Conservation (phyloP, 495 filamentous ascomycete species). For the Aspergillus indologenus region DNA sequence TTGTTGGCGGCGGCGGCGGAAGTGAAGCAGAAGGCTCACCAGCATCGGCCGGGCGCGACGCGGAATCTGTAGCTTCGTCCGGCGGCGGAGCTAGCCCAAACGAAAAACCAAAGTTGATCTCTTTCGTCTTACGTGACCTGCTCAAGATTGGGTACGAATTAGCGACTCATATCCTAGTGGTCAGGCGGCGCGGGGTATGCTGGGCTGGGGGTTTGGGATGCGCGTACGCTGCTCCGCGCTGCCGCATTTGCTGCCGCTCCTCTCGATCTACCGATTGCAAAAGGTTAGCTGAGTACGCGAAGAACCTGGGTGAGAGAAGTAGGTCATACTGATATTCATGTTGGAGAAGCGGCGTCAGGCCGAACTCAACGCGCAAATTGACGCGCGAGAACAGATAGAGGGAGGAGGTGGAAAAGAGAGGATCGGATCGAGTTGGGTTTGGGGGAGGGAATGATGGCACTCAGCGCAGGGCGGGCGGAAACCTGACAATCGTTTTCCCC, state of each 20-base stretch:
- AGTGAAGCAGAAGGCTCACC: conserved; percentile 12
- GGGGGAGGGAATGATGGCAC: conserved; percentile 2
- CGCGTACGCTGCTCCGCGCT: conserved; percentile 57
- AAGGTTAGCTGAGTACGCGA: conserved; percentile 21
- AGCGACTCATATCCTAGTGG: conserved; percentile 18
- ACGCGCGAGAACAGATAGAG: conserved; percentile 14
- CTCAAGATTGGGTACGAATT: conserved; percentile 13
- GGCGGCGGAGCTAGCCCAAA: conserved; percentile 35
- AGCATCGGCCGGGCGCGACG: conserved; percentile 23
- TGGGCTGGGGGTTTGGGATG: conserved; percentile 12
- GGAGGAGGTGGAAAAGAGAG: conserved; percentile 5
- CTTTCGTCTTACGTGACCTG: conserved; percentile 47
- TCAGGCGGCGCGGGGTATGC: conserved; percentile 28
- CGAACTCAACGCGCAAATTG: conserved; percentile 33
- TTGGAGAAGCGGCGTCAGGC: conserved; percentile 32
- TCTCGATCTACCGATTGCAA: conserved; percentile 44
- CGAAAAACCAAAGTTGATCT: conserved; percentile 51
- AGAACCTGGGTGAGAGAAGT: neutral
- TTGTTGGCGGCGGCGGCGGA: conserved; percentile 2
- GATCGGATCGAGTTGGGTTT: conserved; percentile 2
- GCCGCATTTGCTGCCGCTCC: conserved; percentile 56
- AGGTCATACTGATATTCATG: conserved; percentile 46
- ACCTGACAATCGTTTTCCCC: conserved; percentile 4
- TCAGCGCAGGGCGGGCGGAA: neutral
- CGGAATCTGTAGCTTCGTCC: conserved; percentile 17